Evolutionary conservation across 2,329 filamentous ascomycete species (phyloP), one percentile per base, ranked within the genome.

Genomic region (Fusarium tanahbumbuense): DNA sequence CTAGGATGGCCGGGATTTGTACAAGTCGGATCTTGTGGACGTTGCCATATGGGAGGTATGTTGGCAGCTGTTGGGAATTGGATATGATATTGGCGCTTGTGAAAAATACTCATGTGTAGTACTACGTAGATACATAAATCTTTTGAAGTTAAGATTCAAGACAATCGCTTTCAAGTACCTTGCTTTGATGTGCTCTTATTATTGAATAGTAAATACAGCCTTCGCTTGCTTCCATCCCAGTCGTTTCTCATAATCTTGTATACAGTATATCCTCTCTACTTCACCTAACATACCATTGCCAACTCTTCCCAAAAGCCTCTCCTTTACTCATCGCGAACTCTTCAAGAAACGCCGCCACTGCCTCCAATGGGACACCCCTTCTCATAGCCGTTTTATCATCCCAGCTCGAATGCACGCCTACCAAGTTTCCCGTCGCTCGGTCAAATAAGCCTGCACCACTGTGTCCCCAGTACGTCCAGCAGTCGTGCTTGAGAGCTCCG

Each of bases 401-500:
- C 84, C 85, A 88, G 28, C 81, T 84, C 6, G 84, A 87, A 78
- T 88, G 85, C 64, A 88, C 63, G 3, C 85, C 85, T 1, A 87
- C 75, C 57, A 88, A 70, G 12, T 27, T 70, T 0, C 83, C 83
- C 15, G 76, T 77, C n/a, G 64, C 72, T 30, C 64, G 56, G 18
- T 80, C 73, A n/a, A 87, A 65, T 18, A 88, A 73, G 2, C 83
- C 84, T 8, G 85, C 85, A 5, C 85, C 85, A 23, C 82, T 85
- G 72, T 87, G 85, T 2, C 85, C 85, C 86, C 85, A 87, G 73
- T 87, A 88, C 3, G 85, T 87, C 85, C 85, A 88, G 60, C 83
- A 85, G 70, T 84, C 82, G 72, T 88, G 86, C 79, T 81, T 84
- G 68, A 87, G 67, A 1, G 81, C 81, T 2, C 85, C 85, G 56